Evolutionary conservation across 2,329 filamentous ascomycete genomes (phyloP).

Genomic region (Botrytis cinerea): DNA sequence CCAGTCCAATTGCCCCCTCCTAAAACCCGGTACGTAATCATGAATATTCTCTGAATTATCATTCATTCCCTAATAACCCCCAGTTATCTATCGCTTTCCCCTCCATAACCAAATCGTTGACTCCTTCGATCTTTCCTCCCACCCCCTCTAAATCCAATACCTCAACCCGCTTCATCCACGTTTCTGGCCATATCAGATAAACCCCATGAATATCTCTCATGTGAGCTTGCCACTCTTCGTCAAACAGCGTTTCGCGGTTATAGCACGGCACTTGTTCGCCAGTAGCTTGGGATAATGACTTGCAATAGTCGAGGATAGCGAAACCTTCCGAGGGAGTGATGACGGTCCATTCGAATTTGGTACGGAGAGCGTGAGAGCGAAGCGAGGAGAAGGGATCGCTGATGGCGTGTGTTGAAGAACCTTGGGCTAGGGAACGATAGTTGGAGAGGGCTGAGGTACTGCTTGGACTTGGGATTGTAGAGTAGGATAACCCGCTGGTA

Average conservation of each 20-base stretch:
- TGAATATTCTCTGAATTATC: background rate
- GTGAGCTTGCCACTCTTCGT: conserved; percentile 40
- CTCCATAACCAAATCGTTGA: conserved; percentile 39
- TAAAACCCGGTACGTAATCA: background rate
- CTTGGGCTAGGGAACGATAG: background rate
- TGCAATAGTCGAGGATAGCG: conserved; percentile 37
- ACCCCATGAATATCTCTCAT: conserved; percentile 41
- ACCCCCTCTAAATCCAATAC: conserved; percentile 39
- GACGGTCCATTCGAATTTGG: conserved; percentile 38
- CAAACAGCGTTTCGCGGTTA: conserved; percentile 39
- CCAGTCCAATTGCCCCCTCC: background rate
- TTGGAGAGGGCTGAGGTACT: conserved; percentile 9
- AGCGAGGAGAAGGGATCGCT: conserved; percentile 35
- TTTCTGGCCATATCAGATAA: conserved; percentile 39
- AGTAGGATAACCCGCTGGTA: conserved; percentile 29
- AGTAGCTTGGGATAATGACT: conserved; percentile 28
- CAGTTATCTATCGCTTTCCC: conserved; percentile 10
- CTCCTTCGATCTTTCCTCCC: conserved; percentile 37
- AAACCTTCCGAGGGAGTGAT: conserved; percentile 37
- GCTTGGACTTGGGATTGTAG: conserved; percentile 24
- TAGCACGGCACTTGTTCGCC: conserved; percentile 34
- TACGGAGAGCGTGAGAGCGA: conserved; percentile 35
- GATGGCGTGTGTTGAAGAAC: background rate
- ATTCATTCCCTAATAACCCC: conserved; percentile 7
- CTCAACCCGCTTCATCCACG: conserved; percentile 40